Conservation (phyloP, 2,329 filamentous ascomycete species). For the Hypoxylon sp. region DNA sequence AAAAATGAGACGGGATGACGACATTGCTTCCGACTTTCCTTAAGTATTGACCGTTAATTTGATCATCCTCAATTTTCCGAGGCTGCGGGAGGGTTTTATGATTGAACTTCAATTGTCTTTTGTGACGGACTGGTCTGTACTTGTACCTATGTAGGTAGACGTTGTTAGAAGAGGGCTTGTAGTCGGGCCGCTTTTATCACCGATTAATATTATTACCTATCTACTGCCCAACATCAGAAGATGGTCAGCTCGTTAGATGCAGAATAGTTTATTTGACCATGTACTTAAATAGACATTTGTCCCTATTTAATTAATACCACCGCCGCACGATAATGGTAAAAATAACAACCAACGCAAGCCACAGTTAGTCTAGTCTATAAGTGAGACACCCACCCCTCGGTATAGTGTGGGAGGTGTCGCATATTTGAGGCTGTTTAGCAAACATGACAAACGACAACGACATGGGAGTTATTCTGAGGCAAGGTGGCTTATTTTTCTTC, state of each 20-base stretch:
- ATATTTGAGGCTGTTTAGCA: slow-evolving; percentile 19
- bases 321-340: slow-evolving; percentile 1
- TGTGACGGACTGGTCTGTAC: background rate
- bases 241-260: background rate
- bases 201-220: no score
- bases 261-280: slow-evolving; percentile 1
- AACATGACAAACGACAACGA: slow-evolving; percentile 23
- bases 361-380: slow-evolving; percentile 8
- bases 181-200: slow-evolving; percentile 23
- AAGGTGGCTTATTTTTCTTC: no score
- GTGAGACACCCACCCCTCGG: slow-evolving; percentile 20
- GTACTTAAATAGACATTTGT: background rate
- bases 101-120: background rate
- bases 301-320: background rate
- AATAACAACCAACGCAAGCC: slow-evolving; percentile 14
- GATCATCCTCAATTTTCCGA: slow-evolving; percentile 10
- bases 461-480: slow-evolving; percentile 24
- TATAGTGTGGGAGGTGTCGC: slow-evolving; percentile 12
- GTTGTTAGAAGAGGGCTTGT: slow-evolving; percentile 1
- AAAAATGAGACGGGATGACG: slow-evolving; percentile 31
- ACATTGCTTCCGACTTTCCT: slow-evolving; percentile 15
- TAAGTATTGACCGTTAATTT: slow-evolving; percentile 10
- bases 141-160: no score
- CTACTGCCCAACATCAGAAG: no score
- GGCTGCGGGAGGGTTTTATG: no score